These are phyloP conservation scores for Colletotrichum sp. DNA, from an alignment of 2,329 filamentous ascomycete genomes.

Conservation along the genomic window DNA sequence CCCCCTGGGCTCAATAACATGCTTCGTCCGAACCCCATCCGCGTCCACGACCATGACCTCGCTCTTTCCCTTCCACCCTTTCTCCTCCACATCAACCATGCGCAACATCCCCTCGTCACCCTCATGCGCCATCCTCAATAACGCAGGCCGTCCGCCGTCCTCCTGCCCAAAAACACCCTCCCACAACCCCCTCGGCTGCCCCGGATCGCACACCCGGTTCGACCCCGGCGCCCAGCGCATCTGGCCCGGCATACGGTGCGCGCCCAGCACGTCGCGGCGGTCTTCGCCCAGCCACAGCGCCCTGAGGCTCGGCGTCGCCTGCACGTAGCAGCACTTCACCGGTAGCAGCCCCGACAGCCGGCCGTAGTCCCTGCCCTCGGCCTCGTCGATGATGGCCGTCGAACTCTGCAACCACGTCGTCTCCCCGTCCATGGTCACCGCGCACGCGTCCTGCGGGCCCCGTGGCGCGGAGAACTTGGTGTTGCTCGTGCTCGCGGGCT, in stretches of 20 bases:
- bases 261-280: slow-evolving; percentile 46
- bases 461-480: not conserved
- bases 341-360: slow-evolving; percentile 48
- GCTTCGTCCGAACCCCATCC: not conserved
- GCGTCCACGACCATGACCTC: slow-evolving; percentile 2
- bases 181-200: slow-evolving; percentile 1
- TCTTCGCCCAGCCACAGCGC: slow-evolving; percentile 46
- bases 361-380: slow-evolving; percentile 21
- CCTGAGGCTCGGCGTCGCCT: slow-evolving; percentile 39
- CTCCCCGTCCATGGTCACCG: not conserved
- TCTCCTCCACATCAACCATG: slow-evolving; percentile 13
- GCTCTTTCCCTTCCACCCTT: slow-evolving; percentile 15
- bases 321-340: slow-evolving; percentile 45
- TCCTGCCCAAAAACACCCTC: not conserved
- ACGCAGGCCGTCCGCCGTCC: not conserved
- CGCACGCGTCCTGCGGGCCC: not conserved
- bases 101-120: not conserved
- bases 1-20: slow-evolving; percentile 9
- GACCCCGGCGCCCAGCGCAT: slow-evolving; percentile 25
- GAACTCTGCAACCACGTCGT: not conserved
- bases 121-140: slow-evolving; percentile 16
- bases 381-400: not conserved
- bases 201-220: slow-evolving; percentile 7
- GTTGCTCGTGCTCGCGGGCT: not conserved
- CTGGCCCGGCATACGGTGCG: slow-evolving; percentile 42